Percentiles rank a stretch among this genome's conserved stretches.
Conservation (phyloP, 495 filamentous ascomycete species). For the Hypoxylon fuscum region DNA sequence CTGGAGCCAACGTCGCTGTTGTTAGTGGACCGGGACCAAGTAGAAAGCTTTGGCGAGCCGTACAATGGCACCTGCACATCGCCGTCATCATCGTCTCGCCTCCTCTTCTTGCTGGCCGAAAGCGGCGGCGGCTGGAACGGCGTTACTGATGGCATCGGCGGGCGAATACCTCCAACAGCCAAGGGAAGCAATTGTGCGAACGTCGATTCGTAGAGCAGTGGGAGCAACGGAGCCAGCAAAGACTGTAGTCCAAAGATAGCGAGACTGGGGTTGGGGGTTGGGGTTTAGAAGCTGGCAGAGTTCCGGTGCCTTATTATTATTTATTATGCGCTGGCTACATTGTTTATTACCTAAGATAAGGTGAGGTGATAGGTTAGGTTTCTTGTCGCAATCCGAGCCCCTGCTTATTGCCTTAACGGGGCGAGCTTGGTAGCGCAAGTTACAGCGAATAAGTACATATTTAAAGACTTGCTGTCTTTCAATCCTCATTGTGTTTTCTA, state of each 20-base stretch:
- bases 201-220: not conserved
- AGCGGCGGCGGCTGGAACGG: slow-evolving; percentile 27
- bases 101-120: slow-evolving; percentile 51
- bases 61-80: slow-evolving; percentile 47
- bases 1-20: slow-evolving; percentile 24
- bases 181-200: not conserved
- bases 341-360: slow-evolving; percentile 35
- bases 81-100: slow-evolving; percentile 47
- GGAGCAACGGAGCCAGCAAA: too few relatives aligned
- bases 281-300: slow-evolving; percentile 16
- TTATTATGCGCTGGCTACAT: not conserved
- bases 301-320: not conserved
- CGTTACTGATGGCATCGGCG: slow-evolving; percentile 40
- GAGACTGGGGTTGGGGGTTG: too few relatives aligned
- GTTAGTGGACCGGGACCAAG: slow-evolving; percentile 23
- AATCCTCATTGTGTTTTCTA: too few relatives aligned
- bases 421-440: too few relatives aligned
- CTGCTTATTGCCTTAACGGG: too few relatives aligned
- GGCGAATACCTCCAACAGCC: not conserved
- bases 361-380: too few relatives aligned
- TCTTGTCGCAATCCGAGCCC: too few relatives aligned
- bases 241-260: too few relatives aligned
- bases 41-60: slow-evolving; percentile 18
- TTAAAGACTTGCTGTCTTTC: too few relatives aligned
- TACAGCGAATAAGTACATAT: too few relatives aligned